Conservation (phyloP, 495 filamentous ascomycete genomes). For the Lentithecium fluviatile region DNA sequence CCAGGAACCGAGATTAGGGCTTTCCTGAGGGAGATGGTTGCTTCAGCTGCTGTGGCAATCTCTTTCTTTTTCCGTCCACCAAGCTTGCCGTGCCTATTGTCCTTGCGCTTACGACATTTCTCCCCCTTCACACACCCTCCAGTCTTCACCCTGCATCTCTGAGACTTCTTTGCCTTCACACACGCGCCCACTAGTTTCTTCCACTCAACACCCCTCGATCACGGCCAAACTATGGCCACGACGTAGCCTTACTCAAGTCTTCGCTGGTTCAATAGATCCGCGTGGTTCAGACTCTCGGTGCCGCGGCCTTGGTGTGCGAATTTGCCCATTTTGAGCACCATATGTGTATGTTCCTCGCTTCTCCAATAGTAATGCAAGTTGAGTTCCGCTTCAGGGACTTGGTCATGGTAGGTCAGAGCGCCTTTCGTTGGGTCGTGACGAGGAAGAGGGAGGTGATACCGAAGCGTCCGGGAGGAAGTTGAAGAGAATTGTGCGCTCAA, state of each 20-base stretch:
- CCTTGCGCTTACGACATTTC: not conserved
- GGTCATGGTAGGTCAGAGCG: not conserved
- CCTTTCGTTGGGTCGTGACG: conserved; percentile 2
- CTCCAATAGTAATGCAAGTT: conserved; percentile 1
- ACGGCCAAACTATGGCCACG: conserved; percentile 5
- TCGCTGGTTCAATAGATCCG: too few relatives aligned
- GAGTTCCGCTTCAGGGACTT: not conserved
- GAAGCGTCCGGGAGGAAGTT: not conserved
- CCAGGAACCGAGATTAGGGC: not conserved
- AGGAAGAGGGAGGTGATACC: not conserved
- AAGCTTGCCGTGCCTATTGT: too few relatives aligned
- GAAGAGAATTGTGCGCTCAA: not conserved
- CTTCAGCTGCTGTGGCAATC: not conserved
- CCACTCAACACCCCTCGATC: conserved; percentile 11
- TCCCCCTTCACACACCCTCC: too few relatives aligned
- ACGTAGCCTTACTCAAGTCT: not conserved
- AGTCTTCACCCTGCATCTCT: too few relatives aligned
- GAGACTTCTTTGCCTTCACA: not conserved
- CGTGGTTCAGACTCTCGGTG: not conserved
- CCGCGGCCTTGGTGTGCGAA: too few relatives aligned
- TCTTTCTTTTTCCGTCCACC: too few relatives aligned
- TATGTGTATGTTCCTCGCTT: too few relatives aligned
- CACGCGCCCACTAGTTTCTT: conserved; percentile 2
- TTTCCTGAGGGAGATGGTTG: not conserved
- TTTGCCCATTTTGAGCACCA: too few relatives aligned